These are phyloP conservation scores for Epichloe typhina DNA, from an alignment of 2,329 filamentous ascomycete species.

Conservation along the genomic window DNA sequence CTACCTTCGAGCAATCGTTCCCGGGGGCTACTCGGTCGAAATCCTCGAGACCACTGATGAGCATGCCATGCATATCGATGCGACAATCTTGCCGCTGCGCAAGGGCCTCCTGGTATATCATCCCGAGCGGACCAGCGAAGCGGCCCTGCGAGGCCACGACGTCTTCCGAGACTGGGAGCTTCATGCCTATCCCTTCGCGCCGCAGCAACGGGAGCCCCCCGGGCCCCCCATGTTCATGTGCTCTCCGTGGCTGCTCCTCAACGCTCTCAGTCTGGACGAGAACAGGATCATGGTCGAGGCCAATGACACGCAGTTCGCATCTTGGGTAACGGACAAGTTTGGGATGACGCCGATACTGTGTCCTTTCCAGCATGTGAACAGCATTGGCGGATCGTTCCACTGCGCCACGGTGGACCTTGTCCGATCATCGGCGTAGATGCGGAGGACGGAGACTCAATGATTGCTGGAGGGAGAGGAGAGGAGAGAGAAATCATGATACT, in stretches of 20 bases:
- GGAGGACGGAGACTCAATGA: no score
- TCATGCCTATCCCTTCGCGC: slow-evolving; percentile 11
- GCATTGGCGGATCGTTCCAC: slow-evolving; percentile 19
- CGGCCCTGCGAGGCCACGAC: slow-evolving; percentile 10
- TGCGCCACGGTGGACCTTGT: slow-evolving; percentile 9
- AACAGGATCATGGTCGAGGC: slow-evolving; percentile 14
- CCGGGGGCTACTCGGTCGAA: slow-evolving; percentile 16
- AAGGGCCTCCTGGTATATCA: slow-evolving; percentile 15
- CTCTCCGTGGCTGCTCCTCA: slow-evolving; percentile 14
- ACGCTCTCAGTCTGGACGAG: slow-evolving; percentile 14
- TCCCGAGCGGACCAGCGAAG: slow-evolving; percentile 12
- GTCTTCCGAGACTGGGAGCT: slow-evolving; percentile 17
- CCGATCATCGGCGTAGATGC: no score
- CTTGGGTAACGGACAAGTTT: slow-evolving; percentile 6
- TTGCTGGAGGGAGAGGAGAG: no score
- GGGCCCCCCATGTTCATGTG: slow-evolving; percentile 13
- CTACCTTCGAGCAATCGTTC: slow-evolving; percentile 12
- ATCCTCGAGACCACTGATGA: slow-evolving; percentile 13
- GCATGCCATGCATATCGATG: slow-evolving; percentile 19
- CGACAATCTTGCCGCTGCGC: slow-evolving; percentile 16
- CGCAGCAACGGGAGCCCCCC: slow-evolving; percentile 2
- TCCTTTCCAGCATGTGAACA: slow-evolving; percentile 19
- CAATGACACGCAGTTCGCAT: slow-evolving; percentile 8
- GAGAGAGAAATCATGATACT: no score
- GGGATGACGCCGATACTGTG: slow-evolving; percentile 5